Conservation (phyloP, 805 yeast genomes). For the Candida silvatica region DNA sequence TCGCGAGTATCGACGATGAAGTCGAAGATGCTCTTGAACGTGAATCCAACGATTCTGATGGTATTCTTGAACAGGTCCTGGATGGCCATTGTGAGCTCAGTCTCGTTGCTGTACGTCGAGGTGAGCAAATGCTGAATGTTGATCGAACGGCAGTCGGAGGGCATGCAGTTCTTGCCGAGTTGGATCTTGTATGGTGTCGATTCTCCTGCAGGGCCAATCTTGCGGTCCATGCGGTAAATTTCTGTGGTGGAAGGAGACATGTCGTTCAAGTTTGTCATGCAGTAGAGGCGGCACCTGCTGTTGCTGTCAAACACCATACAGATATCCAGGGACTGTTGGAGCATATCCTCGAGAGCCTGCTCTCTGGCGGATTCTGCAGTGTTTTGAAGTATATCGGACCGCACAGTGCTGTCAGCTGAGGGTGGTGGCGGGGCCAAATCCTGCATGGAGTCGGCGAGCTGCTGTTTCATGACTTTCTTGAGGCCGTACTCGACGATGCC, state of each 20-base stretch:
- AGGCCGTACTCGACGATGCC: conserved; percentile 23
- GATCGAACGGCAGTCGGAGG: conserved; percentile 18
- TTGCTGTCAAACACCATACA: conserved; percentile 33
- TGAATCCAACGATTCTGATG: conserved; percentile 25
- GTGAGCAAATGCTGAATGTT: conserved; percentile 18
- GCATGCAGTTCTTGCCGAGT: conserved; percentile 22
- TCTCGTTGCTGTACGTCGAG: conserved; percentile 6
- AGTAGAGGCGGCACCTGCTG: conserved; percentile 35
- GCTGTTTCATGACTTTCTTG: conserved; percentile 5
- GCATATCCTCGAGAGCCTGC: conserved; percentile 10
- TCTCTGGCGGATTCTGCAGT: not conserved
- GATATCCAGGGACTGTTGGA: conserved; percentile 24
- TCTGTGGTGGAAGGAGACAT: conserved; percentile 39
- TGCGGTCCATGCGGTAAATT: conserved; percentile 28
- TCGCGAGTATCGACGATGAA: conserved; percentile 9
- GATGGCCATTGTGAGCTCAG: conserved; percentile 30
- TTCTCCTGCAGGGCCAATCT: conserved; percentile 8
- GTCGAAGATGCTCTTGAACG: conserved; percentile 21
- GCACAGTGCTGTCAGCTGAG: not conserved
- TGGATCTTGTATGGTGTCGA: conserved; percentile 11
- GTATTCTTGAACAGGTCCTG: conserved; percentile 34
- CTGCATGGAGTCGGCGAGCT: conserved; percentile 1
- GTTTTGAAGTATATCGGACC: too few species aligned
- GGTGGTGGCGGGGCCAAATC: not conserved
- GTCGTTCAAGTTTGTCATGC: conserved; percentile 40